A percentile compares a stretch with the other conserved stretches of the same genome.
Evolutionary conservation across 2,329 filamentous ascomycete species (phyloP).

Genomic region (Alternaria infectoria): DNA sequence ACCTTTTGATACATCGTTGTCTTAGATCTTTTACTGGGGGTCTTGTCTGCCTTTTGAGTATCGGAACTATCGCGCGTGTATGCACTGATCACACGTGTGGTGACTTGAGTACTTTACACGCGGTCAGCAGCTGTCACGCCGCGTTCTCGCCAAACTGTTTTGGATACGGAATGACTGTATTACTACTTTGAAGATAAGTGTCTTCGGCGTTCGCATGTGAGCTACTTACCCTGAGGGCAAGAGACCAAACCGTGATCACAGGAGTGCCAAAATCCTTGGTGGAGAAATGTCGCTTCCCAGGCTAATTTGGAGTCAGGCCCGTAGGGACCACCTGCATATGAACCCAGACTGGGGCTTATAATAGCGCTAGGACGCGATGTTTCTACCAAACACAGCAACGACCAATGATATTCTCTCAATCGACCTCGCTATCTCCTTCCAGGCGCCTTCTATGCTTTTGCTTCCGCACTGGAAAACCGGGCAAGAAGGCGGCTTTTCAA

Average conservation of each 20-base stretch:
- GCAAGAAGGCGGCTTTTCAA: conserved; percentile 5
- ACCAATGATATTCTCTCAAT: conserved; percentile 6
- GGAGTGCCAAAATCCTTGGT: neutral
- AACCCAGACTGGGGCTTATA: conserved; percentile 24
- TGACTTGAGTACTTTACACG: neutral
- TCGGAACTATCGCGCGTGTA: neutral
- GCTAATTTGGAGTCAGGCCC: conserved; percentile 38
- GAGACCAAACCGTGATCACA: neutral
- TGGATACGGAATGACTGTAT: conserved; percentile 5
- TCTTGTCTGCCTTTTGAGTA: neutral
- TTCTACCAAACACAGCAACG: neutral
- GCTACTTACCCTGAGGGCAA: neutral
- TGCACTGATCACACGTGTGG: neutral
- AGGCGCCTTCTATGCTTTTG: conserved; percentile 5
- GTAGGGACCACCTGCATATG: conserved; percentile 34
- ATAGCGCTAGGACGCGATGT: conserved; percentile 11
- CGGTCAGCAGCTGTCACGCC: neutral
- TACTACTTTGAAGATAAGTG: neutral
- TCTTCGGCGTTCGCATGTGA: neutral
- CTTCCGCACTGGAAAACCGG: conserved; percentile 9
- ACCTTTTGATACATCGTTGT: neutral
- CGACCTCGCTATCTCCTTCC: conserved; percentile 1
- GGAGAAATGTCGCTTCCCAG: conserved; percentile 8
- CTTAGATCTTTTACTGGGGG: conserved; percentile 4
- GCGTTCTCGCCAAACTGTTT: no score